Evolutionary conservation across 495 filamentous ascomycete species (phyloP).

Genomic region (Neurospora hispaniola): DNA sequence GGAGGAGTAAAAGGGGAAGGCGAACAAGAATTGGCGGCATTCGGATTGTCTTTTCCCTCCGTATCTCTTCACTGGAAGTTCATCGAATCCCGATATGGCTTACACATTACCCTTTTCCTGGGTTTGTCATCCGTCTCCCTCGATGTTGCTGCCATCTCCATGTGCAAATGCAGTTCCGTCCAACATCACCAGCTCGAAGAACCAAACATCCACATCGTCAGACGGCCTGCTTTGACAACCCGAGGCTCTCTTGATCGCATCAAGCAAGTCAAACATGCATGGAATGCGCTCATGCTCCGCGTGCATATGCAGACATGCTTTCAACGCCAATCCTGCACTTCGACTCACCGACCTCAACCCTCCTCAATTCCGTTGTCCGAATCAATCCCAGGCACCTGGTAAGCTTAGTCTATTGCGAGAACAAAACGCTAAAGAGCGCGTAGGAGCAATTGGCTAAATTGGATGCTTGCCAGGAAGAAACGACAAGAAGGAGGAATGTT

Average conservation of each 20-base stretch:
- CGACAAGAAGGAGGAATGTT: too few relatives aligned
- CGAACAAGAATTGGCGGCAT: not conserved
- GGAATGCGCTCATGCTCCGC: not conserved
- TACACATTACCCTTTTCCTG: not conserved
- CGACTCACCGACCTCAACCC: not conserved
- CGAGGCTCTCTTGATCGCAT: not conserved
- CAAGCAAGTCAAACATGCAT: not conserved
- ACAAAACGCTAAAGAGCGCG: too few relatives aligned
- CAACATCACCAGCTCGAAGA: not conserved
- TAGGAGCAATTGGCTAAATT: too few relatives aligned
- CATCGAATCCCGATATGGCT: not conserved
- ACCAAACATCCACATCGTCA: not conserved
- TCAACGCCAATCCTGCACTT: not conserved
- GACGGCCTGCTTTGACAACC: not conserved
- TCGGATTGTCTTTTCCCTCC: not conserved
- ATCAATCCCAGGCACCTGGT: not conserved
- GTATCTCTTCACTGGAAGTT: not conserved
- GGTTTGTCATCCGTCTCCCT: not conserved
- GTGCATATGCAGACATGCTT: not conserved
- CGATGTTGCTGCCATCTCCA: not conserved
- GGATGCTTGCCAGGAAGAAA: too few relatives aligned
- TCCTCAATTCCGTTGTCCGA: not conserved
- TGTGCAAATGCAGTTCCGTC: not conserved
- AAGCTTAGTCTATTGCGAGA: not conserved
- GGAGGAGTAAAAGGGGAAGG: not conserved